Evolutionary conservation across 495 filamentous ascomycete genomes (phyloP).

Genomic region (Aspergillus indologenus): DNA sequence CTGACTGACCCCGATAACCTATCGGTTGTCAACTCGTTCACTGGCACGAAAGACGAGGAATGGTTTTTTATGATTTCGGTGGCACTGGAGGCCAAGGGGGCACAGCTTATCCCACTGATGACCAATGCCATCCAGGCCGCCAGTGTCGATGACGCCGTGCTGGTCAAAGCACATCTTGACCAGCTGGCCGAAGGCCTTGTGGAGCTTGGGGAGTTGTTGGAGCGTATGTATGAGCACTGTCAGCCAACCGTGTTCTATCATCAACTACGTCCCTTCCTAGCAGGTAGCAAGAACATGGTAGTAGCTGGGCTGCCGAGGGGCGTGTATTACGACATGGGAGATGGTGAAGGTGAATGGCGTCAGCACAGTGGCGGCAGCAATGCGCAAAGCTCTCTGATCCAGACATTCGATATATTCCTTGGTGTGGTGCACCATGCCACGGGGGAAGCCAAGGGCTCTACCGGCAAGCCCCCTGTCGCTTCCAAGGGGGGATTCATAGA

Average conservation of each 20-base stretch:
- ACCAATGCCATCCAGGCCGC: slow-evolving; percentile 78
- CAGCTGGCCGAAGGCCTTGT: slow-evolving; percentile 77
- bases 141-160: slow-evolving; percentile 53
- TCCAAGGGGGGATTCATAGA: slow-evolving; percentile 30
- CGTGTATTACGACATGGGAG: slow-evolving; percentile 81
- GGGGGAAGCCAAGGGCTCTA: slow-evolving; percentile 55
- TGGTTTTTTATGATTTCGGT: slow-evolving; percentile 97
- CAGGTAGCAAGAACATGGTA: slow-evolving; percentile 93
- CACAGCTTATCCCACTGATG: slow-evolving; percentile 79
- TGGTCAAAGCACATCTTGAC: slow-evolving; percentile 66
- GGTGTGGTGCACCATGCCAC: slow-evolving; percentile 87
- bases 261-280: slow-evolving; percentile 84
- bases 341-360: slow-evolving; percentile 62
- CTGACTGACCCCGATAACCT: slow-evolving; percentile 83
- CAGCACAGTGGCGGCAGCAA: slow-evolving; percentile 89
- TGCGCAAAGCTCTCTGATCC: slow-evolving; percentile 89
- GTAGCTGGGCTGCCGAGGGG: slow-evolving; percentile 86
- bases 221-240: slow-evolving; percentile 86
- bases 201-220: slow-evolving; percentile 68
- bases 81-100: slow-evolving; percentile 90
- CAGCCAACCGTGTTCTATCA: slow-evolving; percentile 87
- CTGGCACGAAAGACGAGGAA: slow-evolving; percentile 88
- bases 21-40: slow-evolving; percentile 78
- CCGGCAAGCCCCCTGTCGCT: slow-evolving; percentile 5
- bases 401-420: slow-evolving; percentile 86